These are phyloP conservation scores for Umbelopsis sp. DNA, from an alignment of 371 early-diverging fungal species.

Conservation along the genomic window DNA sequence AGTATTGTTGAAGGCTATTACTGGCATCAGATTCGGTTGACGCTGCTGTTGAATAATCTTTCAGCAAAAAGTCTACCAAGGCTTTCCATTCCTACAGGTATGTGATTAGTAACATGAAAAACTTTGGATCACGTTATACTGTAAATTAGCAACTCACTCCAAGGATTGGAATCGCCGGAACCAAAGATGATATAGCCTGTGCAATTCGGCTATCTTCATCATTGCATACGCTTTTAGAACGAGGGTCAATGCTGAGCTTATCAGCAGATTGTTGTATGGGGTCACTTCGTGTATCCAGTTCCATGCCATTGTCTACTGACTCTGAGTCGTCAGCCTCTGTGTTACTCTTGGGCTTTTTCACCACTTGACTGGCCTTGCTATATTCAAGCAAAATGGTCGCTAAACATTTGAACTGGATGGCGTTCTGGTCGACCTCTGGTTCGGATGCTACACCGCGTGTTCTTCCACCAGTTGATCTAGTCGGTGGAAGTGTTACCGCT, in stretches of 20 bases:
- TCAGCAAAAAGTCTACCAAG: slow-evolving; percentile 58
- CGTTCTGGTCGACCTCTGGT: neutral
- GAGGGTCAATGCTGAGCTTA: neutral
- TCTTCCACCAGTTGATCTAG: neutral
- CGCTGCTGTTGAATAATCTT: slow-evolving; percentile 55
- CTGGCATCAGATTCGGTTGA: slow-evolving; percentile 24
- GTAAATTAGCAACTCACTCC: slow-evolving; percentile 17
- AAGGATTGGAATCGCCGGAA: slow-evolving; percentile 11
- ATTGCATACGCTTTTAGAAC: neutral
- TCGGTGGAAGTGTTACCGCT: neutral
- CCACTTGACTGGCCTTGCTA: neutral
- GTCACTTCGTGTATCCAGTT: neutral
- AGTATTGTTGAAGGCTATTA: slow-evolving; percentile 36
- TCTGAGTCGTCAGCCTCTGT: neutral
- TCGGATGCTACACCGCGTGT: neutral
- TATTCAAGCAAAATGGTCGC: neutral
- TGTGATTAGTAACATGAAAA: neutral
- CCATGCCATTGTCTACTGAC: slow-evolving; percentile 2
- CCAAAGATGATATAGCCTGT: neutral
- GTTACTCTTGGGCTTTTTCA: neutral
- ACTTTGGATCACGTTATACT: neutral
- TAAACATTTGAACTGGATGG: slow-evolving; percentile 8
- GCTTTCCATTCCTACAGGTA: slow-evolving; percentile 52
- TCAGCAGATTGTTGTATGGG: neutral
- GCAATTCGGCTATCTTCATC: neutral